phyloP scores from a whole-genome alignment of 2,329 filamentous ascomycete species.

The Byssothecium circinans region DNA sequence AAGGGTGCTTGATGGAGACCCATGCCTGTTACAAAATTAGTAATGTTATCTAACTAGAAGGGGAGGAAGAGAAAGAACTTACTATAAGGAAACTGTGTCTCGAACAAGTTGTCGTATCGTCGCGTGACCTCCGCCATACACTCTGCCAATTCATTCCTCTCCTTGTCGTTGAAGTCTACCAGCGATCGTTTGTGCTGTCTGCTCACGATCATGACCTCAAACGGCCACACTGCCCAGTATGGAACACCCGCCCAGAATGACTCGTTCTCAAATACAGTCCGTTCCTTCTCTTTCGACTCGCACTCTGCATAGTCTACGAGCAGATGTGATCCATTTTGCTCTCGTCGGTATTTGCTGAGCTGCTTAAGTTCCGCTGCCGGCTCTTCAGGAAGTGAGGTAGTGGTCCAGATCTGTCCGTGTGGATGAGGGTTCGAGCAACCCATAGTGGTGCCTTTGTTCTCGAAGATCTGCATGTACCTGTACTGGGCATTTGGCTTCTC shows the following conservation, averaged over 20 bases:
- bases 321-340: slow-evolving; percentile 74
- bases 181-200: slow-evolving; percentile 83
- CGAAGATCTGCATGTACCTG: slow-evolving; percentile 98
- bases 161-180: slow-evolving; percentile 73
- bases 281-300: slow-evolving; percentile 78
- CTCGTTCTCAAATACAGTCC: slow-evolving; percentile 85
- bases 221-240: slow-evolving; percentile 98
- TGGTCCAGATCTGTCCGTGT: slow-evolving; percentile 96
- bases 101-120: slow-evolving; percentile 94
- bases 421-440: slow-evolving; percentile 98
- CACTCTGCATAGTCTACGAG: slow-evolving; percentile 84
- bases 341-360: slow-evolving; percentile 73
- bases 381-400: slow-evolving; percentile 87
- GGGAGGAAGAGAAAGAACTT: slow-evolving; percentile 35
- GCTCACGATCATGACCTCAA: slow-evolving; percentile 87
- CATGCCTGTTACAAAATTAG: slow-evolving; percentile 60
- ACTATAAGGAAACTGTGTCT: slow-evolving; percentile 96
- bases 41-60: background rate
- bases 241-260: slow-evolving; percentile 86
- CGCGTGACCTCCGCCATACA: slow-evolving; percentile 84
- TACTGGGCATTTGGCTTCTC: slow-evolving; percentile 72
- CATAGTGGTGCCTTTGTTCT: slow-evolving; percentile 98
- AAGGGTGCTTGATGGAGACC: slow-evolving; percentile 95
- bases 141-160: slow-evolving; percentile 76
- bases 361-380: slow-evolving; percentile 76